Evolutionary conservation across 225 moss, liverwort and hornwort genomes (phyloP).

Genomic region (Bryoerythrophyllum caledonicum): DNA sequence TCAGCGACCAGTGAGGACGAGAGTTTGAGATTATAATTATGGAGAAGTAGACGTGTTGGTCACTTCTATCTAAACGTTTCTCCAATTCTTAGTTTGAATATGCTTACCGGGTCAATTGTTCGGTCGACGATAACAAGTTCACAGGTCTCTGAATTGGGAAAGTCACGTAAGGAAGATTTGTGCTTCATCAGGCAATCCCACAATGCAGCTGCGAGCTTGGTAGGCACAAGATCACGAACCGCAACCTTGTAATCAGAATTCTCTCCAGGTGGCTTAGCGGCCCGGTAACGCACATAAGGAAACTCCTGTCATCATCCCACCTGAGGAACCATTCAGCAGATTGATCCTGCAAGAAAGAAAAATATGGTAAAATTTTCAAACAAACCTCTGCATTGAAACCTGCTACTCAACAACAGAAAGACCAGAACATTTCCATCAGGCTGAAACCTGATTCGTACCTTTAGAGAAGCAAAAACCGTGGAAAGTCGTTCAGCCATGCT

Average conservation of each 20-base stretch:
- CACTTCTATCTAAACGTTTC: not conserved
- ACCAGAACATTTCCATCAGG: not conserved
- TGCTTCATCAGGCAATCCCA: slow-evolving; percentile 98
- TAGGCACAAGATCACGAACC: slow-evolving; percentile 84
- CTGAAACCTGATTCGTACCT: slow-evolving; percentile 44
- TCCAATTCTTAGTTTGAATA: not conserved
- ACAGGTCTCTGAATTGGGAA: slow-evolving; percentile 88
- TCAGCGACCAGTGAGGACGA: not conserved
- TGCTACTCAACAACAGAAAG: not conserved
- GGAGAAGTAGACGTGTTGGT: not conserved
- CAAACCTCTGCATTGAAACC: not conserved
- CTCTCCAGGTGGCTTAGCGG: slow-evolving; percentile 68
- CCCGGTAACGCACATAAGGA: slow-evolving; percentile 85
- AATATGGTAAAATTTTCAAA: slow-evolving; percentile 14
- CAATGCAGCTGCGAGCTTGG: slow-evolving; percentile 83
- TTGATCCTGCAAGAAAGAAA: slow-evolving; percentile 17
- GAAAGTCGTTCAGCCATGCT: slow-evolving; percentile 81
- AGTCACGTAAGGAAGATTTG: slow-evolving; percentile 67
- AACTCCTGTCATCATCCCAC: slow-evolving; percentile 75
- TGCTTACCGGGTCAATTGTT: slow-evolving; percentile 81
- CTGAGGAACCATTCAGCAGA: slow-evolving; percentile 24
- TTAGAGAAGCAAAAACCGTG: slow-evolving; percentile 92
- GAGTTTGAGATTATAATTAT: not conserved
- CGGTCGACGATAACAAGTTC: slow-evolving; percentile 94
- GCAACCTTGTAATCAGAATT: slow-evolving; percentile 51